Conservation (phyloP, 2,329 filamentous ascomycete genomes). For the Cladosporium halotolerans region DNA sequence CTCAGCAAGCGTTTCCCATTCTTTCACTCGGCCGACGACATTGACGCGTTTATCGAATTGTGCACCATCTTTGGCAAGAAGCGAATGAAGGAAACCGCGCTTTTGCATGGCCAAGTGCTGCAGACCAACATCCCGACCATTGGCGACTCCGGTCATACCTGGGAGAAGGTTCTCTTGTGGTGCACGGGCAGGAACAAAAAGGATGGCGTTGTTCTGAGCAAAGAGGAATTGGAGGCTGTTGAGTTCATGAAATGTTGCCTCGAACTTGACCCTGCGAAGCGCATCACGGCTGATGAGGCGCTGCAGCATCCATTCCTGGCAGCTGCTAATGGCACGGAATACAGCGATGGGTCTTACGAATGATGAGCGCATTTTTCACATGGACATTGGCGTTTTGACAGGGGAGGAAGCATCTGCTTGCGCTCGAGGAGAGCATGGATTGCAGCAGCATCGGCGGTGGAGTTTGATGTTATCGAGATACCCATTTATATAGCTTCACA, state of each 20-base stretch:
- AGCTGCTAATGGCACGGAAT: not conserved
- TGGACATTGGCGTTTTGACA: no score
- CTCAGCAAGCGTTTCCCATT: conserved; percentile 90
- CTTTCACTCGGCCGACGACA: conserved; percentile 97
- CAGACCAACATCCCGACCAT: conserved; percentile 91
- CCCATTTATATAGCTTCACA: conserved; percentile 7
- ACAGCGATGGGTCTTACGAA: conserved; percentile 1
- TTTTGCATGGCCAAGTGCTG: conserved; percentile 84
- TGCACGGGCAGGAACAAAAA: conserved; percentile 67
- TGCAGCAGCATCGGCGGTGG: not conserved
- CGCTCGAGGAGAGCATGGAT: no score
- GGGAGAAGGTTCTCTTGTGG: conserved; percentile 95
- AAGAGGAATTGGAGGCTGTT: conserved; percentile 66
- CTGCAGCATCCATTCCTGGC: conserved; percentile 61
- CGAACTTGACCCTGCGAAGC: conserved; percentile 66
- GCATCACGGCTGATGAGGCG: conserved; percentile 70
- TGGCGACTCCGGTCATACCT: conserved; percentile 72
- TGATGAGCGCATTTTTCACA: no score
- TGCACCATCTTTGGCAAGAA: conserved; percentile 85
- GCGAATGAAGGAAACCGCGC: conserved; percentile 75
- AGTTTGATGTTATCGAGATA: conserved; percentile 7
- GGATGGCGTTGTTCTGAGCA: conserved; percentile 49
- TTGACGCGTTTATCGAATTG: conserved; percentile 96
- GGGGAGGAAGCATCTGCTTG: no score
- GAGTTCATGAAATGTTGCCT: conserved; percentile 66